Evolutionary conservation across 257 asterid genomes (phyloP), one percentile per base, ranked within the genome.

Genomic region (Primulina eburnea): DNA sequence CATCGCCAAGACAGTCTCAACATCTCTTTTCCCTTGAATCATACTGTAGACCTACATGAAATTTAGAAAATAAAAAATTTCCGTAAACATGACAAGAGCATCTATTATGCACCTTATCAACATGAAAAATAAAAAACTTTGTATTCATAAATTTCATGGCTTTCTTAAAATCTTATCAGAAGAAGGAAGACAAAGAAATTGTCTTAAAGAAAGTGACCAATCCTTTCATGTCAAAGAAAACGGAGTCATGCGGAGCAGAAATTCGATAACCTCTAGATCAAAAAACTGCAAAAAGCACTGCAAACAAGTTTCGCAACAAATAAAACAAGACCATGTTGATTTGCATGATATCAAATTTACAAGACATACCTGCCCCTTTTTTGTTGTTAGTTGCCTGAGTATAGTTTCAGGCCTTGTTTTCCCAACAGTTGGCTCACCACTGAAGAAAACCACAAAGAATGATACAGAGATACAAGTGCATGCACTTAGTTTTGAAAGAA

Each of bases 11-110:
- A 94, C 84, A 55, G 97, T 94, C 70, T 94, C 97, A 37, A 85
- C 96, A 77, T 94, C 99, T 82, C 97, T 79, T 88, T 91, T 94
- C 68, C 97, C 99, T 79, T 94, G 99, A 78, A 94, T 88, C 96
- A 91, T 89, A 82, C 97, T 94, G 84, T 94, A 94, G 50, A 94
- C 99, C 99, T 93, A 47, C 69, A 77, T 53, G 59, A 64, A 30
- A 63, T 28, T 33, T 64, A 68, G 16, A 71, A n/a, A n/a, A 71
- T 56, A 71, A 32, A 63, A 33, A 6, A 33, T 33, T 34, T 14
- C 60, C 14, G 53, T 21, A 60, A 53, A 28, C 66, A 74, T 21
- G 6, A 43, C 33, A 82, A 82, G 11, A 70, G 64, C 64, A 70
- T 43, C 70, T 24, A 43, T 37, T 69, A 14, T 47, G 55, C 55